Evolutionary conservation across 2,329 filamentous ascomycete genomes (phyloP).

Genomic region (Neonectria punicea): DNA sequence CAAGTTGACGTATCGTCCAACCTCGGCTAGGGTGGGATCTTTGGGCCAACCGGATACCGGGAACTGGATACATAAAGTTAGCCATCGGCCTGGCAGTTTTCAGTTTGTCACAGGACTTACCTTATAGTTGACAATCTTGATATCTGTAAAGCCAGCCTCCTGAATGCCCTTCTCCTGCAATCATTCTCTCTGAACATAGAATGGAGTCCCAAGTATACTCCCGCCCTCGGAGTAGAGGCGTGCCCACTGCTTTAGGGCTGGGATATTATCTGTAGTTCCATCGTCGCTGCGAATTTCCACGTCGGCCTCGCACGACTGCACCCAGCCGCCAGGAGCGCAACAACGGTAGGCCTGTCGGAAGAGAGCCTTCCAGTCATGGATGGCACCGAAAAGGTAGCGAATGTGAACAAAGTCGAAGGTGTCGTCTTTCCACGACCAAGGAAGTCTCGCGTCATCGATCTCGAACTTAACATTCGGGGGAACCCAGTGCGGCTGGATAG

Average conservation of each 20-base stretch:
- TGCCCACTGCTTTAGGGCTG: conserved; percentile 22
- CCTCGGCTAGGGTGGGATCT: conserved; percentile 22
- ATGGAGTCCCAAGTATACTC: conserved; percentile 21
- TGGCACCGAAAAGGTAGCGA: conserved; percentile 38
- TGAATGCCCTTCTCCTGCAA: conserved; percentile 29
- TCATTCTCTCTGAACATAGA: conserved; percentile 30
- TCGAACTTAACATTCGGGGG: conserved; percentile 38
- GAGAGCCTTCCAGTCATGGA: conserved; percentile 26
- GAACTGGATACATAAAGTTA: background rate
- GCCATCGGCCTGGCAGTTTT: background rate
- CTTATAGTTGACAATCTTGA: conserved; percentile 34
- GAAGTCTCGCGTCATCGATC: conserved; percentile 34
- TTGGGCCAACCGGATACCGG: conserved; percentile 22
- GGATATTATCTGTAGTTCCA: conserved; percentile 30
- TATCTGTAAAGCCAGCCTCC: conserved; percentile 34
- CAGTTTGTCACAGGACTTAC: background rate
- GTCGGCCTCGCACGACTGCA: conserved; percentile 34
- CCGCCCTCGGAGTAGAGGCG: conserved; percentile 34
- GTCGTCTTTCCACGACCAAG: conserved; percentile 33
- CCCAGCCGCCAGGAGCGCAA: conserved; percentile 31
- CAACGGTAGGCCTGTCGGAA: conserved; percentile 34
- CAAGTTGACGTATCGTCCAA: conserved; percentile 18
- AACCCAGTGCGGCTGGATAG: conserved; percentile 36
- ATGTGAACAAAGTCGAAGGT: conserved; percentile 38
- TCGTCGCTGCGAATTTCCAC: conserved; percentile 36